Evolutionary conservation across 148 eudicot species (phyloP), one percentile per base, ranked within the genome.

Genomic region (Nyssa sinensis): DNA sequence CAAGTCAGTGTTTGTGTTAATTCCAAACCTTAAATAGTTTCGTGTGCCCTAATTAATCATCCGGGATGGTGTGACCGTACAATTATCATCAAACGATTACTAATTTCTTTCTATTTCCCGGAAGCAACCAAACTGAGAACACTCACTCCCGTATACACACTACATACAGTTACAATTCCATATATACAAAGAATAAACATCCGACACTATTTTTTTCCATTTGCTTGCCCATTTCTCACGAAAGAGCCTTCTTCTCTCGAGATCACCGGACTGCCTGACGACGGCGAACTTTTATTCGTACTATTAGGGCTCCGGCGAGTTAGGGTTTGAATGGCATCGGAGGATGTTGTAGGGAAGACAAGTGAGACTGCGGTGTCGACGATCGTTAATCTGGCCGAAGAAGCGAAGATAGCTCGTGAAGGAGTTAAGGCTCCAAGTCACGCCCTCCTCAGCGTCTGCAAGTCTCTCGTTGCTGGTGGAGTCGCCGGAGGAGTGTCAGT

Each of bases 391-490:
- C 80, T 91, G 74, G 98, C 98, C 6, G 98, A 80, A 49, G 93
- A 91, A 75, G 96, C 96, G 6, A 93, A 91, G 83, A 83, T 86
- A 7, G 89, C 88, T 12, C 81, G 87, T 21, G 97, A 87, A 75
- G 88, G 90, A 9, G 93, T 88, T 29, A 87, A 92, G 69, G 73
- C 92, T 74, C 92, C 92, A 0, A 78, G 75, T 31, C 49, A 78
- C 62, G 88, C 90, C 59, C 33, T 87, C 63, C 70, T 81, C 33
- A 84, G 83, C 67, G 82, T 92, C 72, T 78, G 84, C 49, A 92
- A 92, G 69, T 92, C 97, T 57, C 95, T 90, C 21, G 86, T 87
- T 64, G 97, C 97, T 31, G 97, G 97, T 55, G 97, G 97, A 1
- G 85, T 93, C 59, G 96, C 97, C 70, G 91, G 93, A 28, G 81